Base-by-base conservation (phyloP, 768 basidiomycete species). In the Coprinopsis cinerea region DNA sequence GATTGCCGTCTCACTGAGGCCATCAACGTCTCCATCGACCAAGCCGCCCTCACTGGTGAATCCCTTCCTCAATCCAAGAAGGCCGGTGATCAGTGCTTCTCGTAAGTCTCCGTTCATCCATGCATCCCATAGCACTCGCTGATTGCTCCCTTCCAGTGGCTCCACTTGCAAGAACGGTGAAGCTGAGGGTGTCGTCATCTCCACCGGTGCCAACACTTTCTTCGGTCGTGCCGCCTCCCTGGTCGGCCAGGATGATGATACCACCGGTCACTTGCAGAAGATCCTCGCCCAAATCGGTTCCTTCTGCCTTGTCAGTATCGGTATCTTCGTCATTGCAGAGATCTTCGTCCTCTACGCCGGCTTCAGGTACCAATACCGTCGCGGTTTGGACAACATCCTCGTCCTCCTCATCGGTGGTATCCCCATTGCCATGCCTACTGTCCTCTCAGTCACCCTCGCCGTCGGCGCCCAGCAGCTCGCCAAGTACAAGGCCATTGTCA, bases 381-480 rank as follows among this genome's bases (percentile, higher is more conserved):
- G 87, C 54, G 95, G 94, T 73, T 84, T 97, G 59, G 84, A 98
- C 80, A 88, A 93, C 76, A 92, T 97, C 71, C 82, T 98, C 34
- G 95, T 97, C 55, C 90, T 98, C 65, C 81, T 98, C 83, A 98
- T 98, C 71, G 95, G 95, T 77, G 95, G 95, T 76, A 98, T 98
- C 64, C 95, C 95, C 60, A 98, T 97, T 69, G 95, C 95, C 64
- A 98, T 98, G 95, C 95, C 95, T 57, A 98, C 95, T 51, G 94
- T 98, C 57, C 72, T 98, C 51, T 96, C 93, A 48, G 95, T 97
- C 68, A 97, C 95, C 25, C 91, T 97, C 60, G 95, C 95, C 44
- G 94, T 98, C 64, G 95, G 95, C 70, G 95, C 95, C 41, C 93
- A 96, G 70, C 95, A 98, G 64, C 86, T 98, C 58, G 94, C 95